Base-by-base conservation (phyloP, 176 grass and related monocot species). In the Carex kokanica region DNA sequence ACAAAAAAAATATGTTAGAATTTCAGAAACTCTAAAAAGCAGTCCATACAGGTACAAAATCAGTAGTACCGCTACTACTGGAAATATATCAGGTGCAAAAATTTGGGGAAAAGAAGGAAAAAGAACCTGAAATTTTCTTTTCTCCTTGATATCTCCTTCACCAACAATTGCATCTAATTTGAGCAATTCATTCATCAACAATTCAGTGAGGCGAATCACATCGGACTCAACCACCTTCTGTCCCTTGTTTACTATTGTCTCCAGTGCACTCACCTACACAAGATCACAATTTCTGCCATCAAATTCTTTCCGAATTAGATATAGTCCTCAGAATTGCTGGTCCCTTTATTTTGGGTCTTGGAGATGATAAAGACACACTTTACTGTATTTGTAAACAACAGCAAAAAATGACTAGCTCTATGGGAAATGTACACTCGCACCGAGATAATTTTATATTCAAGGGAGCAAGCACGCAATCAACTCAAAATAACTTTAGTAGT, bases 171-270 rank as follows among this genome's bases (percentile, higher is more conserved):
- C 89, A 81, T 99, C 97, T 38, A 99, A 87, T 84, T 89, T 99
- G 4, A 99, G 84, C 15, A 99, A 90, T 91, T 96, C 91, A 43
- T 92, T 92, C 97, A 99, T 99, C 72, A 99, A 84, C 85, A 92
- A 68, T 83, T 99, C 97, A 64, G 90, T 96, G 64, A 99, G 77
- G 78, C 86, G 88, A 78, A 84, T 73, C 61, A 99, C 91, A 85
- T 94, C 97, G 32, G 85, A 89, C 80, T 96, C 91, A 23, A 85
- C 88, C 23, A 99, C 97, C 56, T 74, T 93, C 53, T 91, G 86
- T 41, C 97, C 97, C 78, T 94, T 96, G 21, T 90, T 86, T 81
- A 96, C 91, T 84, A 88, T 89, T 85, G 88, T 75, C 18, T 99
- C 97, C 84, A 99, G 80, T 79, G 90, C 89, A 41, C 89, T 79